Conservation (phyloP, 495 filamentous ascomycete species). For the Niebla homalea region DNA sequence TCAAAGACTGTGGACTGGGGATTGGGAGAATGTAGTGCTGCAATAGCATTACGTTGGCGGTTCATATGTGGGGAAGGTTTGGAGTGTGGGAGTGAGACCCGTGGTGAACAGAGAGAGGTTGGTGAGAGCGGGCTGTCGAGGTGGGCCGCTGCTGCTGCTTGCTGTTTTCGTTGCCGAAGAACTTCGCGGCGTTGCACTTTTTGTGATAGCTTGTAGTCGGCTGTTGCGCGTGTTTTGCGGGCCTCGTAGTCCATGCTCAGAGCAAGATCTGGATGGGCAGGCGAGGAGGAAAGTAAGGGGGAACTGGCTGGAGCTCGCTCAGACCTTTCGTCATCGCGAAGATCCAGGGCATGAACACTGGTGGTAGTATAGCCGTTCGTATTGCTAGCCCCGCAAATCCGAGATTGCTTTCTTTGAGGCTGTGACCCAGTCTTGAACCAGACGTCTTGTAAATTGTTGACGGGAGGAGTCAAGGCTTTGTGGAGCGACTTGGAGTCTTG, state of each 20-base stretch:
- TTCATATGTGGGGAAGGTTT: conserved; percentile 23
- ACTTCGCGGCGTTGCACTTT: conserved; percentile 11
- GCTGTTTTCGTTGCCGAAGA: conserved; percentile 5
- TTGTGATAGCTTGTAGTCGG: background rate
- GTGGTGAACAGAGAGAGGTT: background rate
- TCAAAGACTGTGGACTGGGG: background rate
- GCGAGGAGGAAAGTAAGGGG: background rate
- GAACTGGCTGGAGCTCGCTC: background rate
- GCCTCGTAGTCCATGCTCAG: conserved; percentile 25
- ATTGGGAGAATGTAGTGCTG: conserved; percentile 12
- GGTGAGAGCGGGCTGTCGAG: background rate
- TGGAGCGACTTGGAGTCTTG: conserved; percentile 14
- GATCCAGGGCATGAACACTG: background rate
- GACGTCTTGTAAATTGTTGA: conserved; percentile 13
- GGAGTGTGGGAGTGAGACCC: background rate
- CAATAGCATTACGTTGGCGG: conserved; percentile 24
- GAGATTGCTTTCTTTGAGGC: background rate
- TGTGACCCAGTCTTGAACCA: conserved; percentile 20
- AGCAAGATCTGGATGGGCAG: conserved; percentile 16
- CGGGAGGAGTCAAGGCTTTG: conserved; percentile 25
- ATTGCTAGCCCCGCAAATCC: background rate
- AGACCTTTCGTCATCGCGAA: conserved; percentile 6
- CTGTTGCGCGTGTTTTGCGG: conserved; percentile 20
- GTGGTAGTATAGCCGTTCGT: background rate
- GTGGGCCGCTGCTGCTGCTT: conserved; percentile 1